Evolutionary conservation across 768 basidiomycete genomes (phyloP).

Genomic region (Scleroderma citrinum): DNA sequence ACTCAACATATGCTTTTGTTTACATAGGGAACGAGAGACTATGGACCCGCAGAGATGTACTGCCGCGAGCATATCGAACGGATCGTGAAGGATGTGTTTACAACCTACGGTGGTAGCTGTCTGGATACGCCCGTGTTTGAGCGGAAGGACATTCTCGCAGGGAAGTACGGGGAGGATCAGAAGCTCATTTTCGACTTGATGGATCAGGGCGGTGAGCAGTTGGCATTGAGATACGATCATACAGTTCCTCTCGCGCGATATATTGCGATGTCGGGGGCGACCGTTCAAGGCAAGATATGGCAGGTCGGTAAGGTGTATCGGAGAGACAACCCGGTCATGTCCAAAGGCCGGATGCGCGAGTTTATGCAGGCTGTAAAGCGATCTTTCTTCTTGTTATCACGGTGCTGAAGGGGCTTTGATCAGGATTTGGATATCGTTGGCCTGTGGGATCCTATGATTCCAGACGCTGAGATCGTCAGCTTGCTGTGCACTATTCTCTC

Average conservation of each 20-base stretch:
- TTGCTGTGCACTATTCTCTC: constrained; percentile 76
- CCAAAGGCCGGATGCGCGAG: constrained; percentile 97
- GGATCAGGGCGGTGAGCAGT: constrained; percentile 97
- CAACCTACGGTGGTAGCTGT: constrained; percentile 81
- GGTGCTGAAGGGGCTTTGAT: background rate
- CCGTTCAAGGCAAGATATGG: constrained; percentile 78
- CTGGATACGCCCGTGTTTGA: constrained; percentile 99
- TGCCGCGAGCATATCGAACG: constrained; percentile 87
- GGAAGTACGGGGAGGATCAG: constrained; percentile 96
- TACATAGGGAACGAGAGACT: constrained; percentile 86
- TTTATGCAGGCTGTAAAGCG: constrained; percentile 88
- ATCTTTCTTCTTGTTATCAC: background rate
- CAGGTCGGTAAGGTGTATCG: constrained; percentile 99
- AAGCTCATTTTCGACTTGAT: constrained; percentile 97
- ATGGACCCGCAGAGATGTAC: constrained; percentile 87
- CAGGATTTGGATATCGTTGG: constrained; percentile 97
- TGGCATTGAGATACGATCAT: constrained; percentile 91
- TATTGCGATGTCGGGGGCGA: constrained; percentile 92
- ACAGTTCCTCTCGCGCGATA: constrained; percentile 96
- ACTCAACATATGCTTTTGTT: background rate
- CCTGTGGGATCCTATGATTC: constrained; percentile 92
- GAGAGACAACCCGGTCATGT: constrained; percentile 94
- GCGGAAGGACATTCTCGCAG: constrained; percentile 90
- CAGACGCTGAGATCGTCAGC: constrained; percentile 87
- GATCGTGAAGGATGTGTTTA: constrained; percentile 83